Conservation (phyloP, 2,329 filamentous ascomycete species). For the Cadophora gregata region DNA sequence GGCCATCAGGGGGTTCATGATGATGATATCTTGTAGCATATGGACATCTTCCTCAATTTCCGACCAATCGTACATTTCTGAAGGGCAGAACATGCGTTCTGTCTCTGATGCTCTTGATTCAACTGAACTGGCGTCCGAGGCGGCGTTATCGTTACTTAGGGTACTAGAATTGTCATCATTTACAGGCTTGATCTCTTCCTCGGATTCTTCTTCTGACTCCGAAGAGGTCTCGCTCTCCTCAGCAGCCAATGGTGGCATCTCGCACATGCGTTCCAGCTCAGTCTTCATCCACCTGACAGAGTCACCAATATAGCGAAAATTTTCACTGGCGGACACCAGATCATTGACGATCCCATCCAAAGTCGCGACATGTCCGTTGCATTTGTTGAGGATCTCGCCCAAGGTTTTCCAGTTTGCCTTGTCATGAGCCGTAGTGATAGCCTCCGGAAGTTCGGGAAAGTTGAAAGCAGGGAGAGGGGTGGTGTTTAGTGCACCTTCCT, state of each 20-base stretch:
- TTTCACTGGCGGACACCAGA: not conserved
- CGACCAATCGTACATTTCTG: slow-evolving; percentile 3
- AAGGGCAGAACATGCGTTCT: not conserved
- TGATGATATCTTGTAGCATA: not conserved
- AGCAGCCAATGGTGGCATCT: slow-evolving; percentile 2
- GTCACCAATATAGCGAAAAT: slow-evolving; percentile 2
- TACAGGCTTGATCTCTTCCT: too few species aligned
- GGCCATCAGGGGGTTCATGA: slow-evolving; percentile 7
- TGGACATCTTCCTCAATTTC: slow-evolving; percentile 9
- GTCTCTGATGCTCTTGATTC: not conserved
- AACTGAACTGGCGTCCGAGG: not conserved
- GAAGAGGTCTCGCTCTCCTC: not conserved
- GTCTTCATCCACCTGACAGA: slow-evolving; percentile 9
- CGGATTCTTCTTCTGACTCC: not conserved
- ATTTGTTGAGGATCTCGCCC: slow-evolving; percentile 1
- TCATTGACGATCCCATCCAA: not conserved
- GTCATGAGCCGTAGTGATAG: not conserved
- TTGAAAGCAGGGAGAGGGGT: not conserved
- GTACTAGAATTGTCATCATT: not conserved
- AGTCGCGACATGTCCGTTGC: not conserved
- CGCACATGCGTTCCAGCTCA: slow-evolving; percentile 5
- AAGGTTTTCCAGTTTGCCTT: slow-evolving; percentile 1
- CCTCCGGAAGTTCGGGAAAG: not conserved
- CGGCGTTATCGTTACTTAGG: not conserved
- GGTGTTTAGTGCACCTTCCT: not conserved